These are phyloP conservation scores for Phyllosticta citriasiana DNA, from an alignment of 2,329 filamentous ascomycete species.

Conservation along the genomic window DNA sequence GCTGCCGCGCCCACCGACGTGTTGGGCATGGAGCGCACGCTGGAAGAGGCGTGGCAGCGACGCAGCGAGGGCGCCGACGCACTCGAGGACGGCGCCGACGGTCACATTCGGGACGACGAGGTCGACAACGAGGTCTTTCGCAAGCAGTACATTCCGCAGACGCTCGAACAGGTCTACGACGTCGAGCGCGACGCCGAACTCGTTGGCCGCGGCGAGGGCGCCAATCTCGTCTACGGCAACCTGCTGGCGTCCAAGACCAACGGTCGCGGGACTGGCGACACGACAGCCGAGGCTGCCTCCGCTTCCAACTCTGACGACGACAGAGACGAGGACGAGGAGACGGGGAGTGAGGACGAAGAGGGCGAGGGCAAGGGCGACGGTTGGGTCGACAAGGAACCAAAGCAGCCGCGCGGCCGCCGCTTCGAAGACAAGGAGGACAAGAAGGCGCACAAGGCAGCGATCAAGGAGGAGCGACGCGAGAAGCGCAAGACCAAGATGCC, in stretches of 20 bases:
- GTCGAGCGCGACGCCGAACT: conserved; percentile 81
- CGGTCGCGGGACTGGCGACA: conserved; percentile 40
- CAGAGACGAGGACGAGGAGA: conserved; percentile 16
- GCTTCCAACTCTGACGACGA: conserved; percentile 31
- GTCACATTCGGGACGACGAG: conserved; percentile 42
- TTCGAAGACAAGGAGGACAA: conserved; percentile 91
- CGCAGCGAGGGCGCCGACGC: conserved; percentile 42
- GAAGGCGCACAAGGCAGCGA: conserved; percentile 75
- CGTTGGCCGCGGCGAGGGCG: conserved; percentile 61
- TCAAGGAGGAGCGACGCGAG: conserved; percentile 93
- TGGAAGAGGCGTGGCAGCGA: conserved; percentile 58
- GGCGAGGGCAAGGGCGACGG: conserved; percentile 5
- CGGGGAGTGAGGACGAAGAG: conserved; percentile 12
- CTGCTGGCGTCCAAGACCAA: conserved; percentile 60
- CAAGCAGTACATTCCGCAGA: conserved; percentile 94
- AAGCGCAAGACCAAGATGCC: conserved; percentile 93
- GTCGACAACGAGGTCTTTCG: conserved; percentile 88
- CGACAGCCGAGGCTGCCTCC: conserved; percentile 22
- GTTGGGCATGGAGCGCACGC: conserved; percentile 47
- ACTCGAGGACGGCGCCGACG: conserved; percentile 32
- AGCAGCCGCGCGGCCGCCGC: conserved; percentile 30
- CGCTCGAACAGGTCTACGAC: conserved; percentile 90
- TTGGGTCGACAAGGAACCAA: conserved; percentile 23
- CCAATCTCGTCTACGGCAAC: conserved; percentile 74
- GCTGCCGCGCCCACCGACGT: conserved; percentile 47